Percentiles rank a stretch among this genome's conserved stretches.
Conservation (phyloP, 495 filamentous ascomycete genomes). For the Alectoria sarmentosa region DNA sequence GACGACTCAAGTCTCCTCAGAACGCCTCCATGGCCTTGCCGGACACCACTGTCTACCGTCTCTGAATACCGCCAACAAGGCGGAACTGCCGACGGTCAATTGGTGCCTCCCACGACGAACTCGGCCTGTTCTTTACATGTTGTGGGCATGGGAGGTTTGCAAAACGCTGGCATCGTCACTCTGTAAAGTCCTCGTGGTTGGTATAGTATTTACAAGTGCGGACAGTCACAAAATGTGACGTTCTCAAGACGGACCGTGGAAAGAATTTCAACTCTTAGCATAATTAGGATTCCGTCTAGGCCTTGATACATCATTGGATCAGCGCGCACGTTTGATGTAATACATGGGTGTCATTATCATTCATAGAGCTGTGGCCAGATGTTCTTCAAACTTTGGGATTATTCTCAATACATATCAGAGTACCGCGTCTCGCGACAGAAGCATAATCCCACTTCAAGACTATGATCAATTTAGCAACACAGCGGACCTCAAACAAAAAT, state of each 20-base stretch:
- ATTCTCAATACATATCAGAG: too few species aligned
- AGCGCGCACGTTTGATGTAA: background rate
- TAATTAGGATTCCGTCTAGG: background rate
- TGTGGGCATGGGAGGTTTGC: background rate
- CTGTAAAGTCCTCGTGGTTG: background rate
- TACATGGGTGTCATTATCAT: too few species aligned
- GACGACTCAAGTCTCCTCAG: background rate
- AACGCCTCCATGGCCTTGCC: background rate
- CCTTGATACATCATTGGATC: background rate
- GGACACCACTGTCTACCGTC: background rate
- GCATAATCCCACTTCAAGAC: background rate
- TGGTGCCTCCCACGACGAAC: too few species aligned
- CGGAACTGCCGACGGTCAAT: background rate
- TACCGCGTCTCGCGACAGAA: background rate
- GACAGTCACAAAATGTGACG: background rate
- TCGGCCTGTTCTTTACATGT: background rate
- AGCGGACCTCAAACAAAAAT: conserved; percentile 4
- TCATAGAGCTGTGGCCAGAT: background rate
- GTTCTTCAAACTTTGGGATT: background rate
- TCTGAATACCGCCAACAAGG: background rate
- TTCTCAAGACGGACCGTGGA: background rate
- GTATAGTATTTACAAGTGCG: background rate
- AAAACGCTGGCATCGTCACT: background rate
- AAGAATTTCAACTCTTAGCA: background rate
- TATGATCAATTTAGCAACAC: background rate